Conservation (phyloP, 495 filamentous ascomycete species). For the Rostrohypoxylon terebratum region DNA sequence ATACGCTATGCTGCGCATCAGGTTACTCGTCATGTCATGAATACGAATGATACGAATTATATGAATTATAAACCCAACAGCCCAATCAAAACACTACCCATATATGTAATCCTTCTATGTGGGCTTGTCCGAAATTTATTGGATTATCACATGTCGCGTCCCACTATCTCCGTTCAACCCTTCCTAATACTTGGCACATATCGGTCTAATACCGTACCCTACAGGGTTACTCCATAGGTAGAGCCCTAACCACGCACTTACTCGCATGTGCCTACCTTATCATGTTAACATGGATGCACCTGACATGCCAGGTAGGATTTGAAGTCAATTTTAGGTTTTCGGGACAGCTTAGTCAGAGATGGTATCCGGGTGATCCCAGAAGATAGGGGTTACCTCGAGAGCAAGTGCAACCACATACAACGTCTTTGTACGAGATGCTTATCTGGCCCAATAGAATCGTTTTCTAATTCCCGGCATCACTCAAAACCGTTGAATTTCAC, state of each 20-base stretch:
- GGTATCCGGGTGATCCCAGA: background rate
- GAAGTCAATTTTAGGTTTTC: conserved; percentile 1
- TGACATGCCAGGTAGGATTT: background rate
- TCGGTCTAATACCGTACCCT: too few species aligned
- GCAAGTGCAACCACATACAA: background rate
- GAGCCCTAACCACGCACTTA: background rate
- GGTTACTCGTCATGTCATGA: background rate
- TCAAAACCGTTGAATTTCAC: too few species aligned
- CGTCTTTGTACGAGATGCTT: too few species aligned
- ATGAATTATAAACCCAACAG: background rate
- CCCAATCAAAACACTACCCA: background rate
- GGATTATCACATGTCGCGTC: background rate
- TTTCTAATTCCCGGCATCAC: too few species aligned
- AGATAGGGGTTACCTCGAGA: background rate
- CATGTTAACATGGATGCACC: background rate
- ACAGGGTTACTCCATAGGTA: background rate
- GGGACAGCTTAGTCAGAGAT: background rate
- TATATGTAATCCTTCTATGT: background rate
- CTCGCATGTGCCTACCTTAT: background rate
- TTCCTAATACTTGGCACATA: background rate
- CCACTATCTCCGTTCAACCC: background rate
- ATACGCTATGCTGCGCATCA: background rate
- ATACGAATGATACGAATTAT: background rate
- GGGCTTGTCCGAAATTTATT: background rate
- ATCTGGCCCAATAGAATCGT: too few species aligned